These are phyloP conservation scores for Beauveria medogensis DNA, from an alignment of 2,329 filamentous ascomycete species.

Conservation along the genomic window DNA sequence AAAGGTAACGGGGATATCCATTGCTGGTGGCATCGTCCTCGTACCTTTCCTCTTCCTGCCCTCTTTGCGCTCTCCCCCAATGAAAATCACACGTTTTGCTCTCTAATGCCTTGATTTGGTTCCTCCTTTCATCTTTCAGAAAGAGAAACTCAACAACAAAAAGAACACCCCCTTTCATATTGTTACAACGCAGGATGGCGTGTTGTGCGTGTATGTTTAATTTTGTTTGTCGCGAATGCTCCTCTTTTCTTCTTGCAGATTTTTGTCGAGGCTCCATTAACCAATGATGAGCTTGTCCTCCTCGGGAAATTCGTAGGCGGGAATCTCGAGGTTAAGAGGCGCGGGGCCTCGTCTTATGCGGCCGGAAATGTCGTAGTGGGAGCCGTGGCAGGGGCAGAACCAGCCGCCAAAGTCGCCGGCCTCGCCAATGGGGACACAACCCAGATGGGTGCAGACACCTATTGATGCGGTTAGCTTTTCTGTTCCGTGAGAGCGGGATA, in stretches of 20 bases:
- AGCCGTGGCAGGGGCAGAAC: slow-evolving; percentile 99
- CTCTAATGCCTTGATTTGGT: slow-evolving; percentile 2
- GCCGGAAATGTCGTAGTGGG: slow-evolving; percentile 99
- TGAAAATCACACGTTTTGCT: slow-evolving; percentile 1
- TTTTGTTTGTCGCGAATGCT: not conserved
- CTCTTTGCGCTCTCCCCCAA: not conserved
- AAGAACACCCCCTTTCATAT: slow-evolving; percentile 5
- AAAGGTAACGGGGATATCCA: not conserved
- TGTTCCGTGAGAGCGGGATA: not conserved
- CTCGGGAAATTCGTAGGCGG: slow-evolving; percentile 84
- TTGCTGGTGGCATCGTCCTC: not conserved
- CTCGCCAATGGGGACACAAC: slow-evolving; percentile 98
- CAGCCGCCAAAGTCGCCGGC: slow-evolving; percentile 96
- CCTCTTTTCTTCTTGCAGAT: not conserved
- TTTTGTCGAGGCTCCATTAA: slow-evolving; percentile 45
- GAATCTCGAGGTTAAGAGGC: slow-evolving; percentile 94
- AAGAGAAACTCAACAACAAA: slow-evolving; percentile 1
- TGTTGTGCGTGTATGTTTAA: slow-evolving; percentile 6
- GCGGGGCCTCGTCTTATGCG: slow-evolving; percentile 96
- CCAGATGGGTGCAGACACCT: slow-evolving; percentile 98
- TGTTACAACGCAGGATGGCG: slow-evolving; percentile 9
- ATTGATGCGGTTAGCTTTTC: slow-evolving; percentile 16
- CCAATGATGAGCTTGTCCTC: slow-evolving; percentile 86
- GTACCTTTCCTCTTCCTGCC: not conserved
- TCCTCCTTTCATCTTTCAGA: not conserved